A percentile compares a stretch with the other conserved stretches of the same genome.
phyloP scores from a whole-genome alignment of 2,329 filamentous ascomycete species.

The Bertia moriformis region DNA sequence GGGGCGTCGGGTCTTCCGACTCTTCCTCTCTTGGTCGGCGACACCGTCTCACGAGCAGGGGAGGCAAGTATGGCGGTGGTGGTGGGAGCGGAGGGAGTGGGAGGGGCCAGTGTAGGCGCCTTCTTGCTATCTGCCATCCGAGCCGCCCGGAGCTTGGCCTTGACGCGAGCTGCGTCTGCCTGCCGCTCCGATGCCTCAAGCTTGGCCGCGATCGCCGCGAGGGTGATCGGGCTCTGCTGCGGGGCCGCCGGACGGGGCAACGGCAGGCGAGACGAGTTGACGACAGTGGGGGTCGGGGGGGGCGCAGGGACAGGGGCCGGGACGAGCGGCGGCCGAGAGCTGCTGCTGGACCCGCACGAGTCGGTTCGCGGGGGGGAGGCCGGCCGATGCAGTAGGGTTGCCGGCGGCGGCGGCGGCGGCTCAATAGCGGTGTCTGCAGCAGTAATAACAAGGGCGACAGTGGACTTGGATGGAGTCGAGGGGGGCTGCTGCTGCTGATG shows the following conservation, averaged over 20 bases:
- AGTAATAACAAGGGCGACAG: too few species aligned
- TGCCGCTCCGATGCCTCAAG: conserved; percentile 49
- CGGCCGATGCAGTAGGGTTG: too few species aligned
- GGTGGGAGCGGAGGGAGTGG: conserved; percentile 7
- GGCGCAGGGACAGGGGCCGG: not conserved
- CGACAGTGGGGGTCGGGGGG: not conserved
- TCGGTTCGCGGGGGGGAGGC: too few species aligned
- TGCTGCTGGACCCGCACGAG: not conserved
- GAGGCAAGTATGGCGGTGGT: conserved; percentile 8
- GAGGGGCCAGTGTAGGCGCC: not conserved
- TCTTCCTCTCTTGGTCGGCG: too few species aligned
- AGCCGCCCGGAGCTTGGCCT: conserved; percentile 45
- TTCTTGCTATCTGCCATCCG: conserved; percentile 16
- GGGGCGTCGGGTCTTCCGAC: too few species aligned
- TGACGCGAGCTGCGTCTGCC: conserved; percentile 46
- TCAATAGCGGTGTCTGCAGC: too few species aligned
- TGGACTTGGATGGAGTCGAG: too few species aligned
- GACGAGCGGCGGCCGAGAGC: not conserved
- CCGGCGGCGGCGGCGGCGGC: too few species aligned
- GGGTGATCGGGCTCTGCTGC: conserved; percentile 37
- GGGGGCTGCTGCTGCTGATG: too few species aligned
- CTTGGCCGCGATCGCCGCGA: conserved; percentile 49
- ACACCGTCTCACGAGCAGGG: too few species aligned
- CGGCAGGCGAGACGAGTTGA: conserved; percentile 2
- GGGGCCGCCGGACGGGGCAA: conserved; percentile 25